These are phyloP conservation scores for Kwoniella dendrophila DNA, from an alignment of 768 basidiomycete species.

Conservation along the genomic window DNA sequence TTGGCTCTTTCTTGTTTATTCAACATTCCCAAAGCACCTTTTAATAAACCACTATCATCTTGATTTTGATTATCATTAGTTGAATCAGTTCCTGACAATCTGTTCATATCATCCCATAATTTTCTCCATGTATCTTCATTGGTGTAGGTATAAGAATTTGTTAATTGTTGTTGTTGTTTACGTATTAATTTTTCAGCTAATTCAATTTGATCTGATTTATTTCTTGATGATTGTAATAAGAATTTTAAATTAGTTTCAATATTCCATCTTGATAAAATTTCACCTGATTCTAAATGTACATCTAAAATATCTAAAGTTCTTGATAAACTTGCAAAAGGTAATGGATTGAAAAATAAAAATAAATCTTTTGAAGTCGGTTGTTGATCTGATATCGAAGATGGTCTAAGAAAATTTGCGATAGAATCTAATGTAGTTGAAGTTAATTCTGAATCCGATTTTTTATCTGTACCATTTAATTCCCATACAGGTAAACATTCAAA, in stretches of 20 bases:
- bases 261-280: constrained; percentile 85
- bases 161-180: constrained; percentile 3
- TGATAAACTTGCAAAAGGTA: constrained; percentile 74
- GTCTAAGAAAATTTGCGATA: constrained; percentile 75
- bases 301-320: constrained; percentile 86
- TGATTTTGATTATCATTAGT: constrained; percentile 55
- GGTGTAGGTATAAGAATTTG: constrained; percentile 54
- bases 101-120: constrained; percentile 86
- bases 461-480: constrained; percentile 60
- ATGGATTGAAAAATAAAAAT: constrained; percentile 76
- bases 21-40: constrained; percentile 79
- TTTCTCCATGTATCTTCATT: constrained; percentile 67
- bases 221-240: constrained; percentile 76
- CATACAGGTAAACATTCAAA: constrained; percentile 97
- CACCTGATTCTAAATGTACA: constrained; percentile 89
- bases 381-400: constrained; percentile 64
- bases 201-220: constrained; percentile 71
- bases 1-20: constrained; percentile 69
- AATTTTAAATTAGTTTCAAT: constrained; percentile 81
- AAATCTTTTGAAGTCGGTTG: constrained; percentile 67
- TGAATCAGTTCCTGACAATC: too few species aligned
- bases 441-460: constrained; percentile 68
- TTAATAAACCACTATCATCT: constrained; percentile 64
- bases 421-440: constrained; percentile 80
- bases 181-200: constrained; percentile 83